Percentiles rank a stretch among this genome's conserved stretches.
Conservation (phyloP, 768 basidiomycete genomes). For the Tricholoma matsutake region DNA sequence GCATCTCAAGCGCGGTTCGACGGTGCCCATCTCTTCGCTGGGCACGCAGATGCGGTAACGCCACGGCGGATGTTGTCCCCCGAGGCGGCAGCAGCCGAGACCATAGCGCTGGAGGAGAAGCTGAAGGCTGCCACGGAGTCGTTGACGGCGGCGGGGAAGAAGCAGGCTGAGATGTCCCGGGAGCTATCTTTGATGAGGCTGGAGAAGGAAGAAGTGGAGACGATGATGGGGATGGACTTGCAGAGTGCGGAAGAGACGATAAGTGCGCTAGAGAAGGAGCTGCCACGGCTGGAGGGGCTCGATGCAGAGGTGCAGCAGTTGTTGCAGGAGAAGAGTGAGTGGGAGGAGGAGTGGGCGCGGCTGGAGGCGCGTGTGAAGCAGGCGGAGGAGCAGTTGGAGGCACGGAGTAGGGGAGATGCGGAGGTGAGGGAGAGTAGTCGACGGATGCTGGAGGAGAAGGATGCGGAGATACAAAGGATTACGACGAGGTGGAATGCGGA, state of each 20-base stretch:
- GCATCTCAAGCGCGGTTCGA: slow-evolving; percentile 64
- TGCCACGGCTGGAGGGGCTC: slow-evolving; percentile 48
- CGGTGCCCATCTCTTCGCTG: slow-evolving; percentile 82
- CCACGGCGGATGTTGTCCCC: slow-evolving; percentile 45
- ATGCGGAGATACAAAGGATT: slow-evolving; percentile 35
- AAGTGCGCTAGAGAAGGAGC: slow-evolving; percentile 50
- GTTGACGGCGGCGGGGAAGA: slow-evolving; percentile 54
- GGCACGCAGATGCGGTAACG: slow-evolving; percentile 66
- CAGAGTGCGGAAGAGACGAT: slow-evolving; percentile 68
- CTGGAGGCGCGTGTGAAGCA: slow-evolving; percentile 37
- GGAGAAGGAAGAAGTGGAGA: slow-evolving; percentile 71
- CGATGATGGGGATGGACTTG: slow-evolving; percentile 60
- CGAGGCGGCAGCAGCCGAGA: slow-evolving; percentile 41
- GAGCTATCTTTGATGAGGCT: slow-evolving; percentile 59
- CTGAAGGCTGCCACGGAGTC: slow-evolving; percentile 59
- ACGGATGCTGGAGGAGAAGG: slow-evolving; percentile 39
- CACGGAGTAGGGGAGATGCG: slow-evolving; percentile 35
- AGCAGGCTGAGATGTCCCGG: slow-evolving; percentile 57
- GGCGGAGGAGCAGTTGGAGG: slow-evolving; percentile 38
- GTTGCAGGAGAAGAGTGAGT: slow-evolving; percentile 44
- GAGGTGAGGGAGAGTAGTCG: slow-evolving; percentile 35
- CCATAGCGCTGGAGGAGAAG: slow-evolving; percentile 58
- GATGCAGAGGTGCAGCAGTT: slow-evolving; percentile 46
- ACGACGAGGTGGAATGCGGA: slow-evolving; percentile 41
- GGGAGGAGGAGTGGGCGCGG: slow-evolving; percentile 47